phyloP scores from a whole-genome alignment of 371 early-diverging fungal genomes.

The Mucor saturninus region DNA sequence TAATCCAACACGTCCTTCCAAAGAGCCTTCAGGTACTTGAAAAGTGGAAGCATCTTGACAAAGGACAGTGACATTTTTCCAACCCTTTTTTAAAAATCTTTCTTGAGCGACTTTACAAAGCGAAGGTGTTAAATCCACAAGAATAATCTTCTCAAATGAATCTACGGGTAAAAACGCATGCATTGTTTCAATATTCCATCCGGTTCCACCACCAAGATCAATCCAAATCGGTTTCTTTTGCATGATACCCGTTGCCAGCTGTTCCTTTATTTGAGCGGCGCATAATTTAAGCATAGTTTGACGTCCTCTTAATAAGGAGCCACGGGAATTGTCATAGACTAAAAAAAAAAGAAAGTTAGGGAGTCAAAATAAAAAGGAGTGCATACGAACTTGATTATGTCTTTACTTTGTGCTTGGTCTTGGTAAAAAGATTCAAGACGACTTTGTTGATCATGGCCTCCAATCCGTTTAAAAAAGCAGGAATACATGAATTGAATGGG shows the following conservation, averaged over 20 bases:
- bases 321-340: conserved; percentile 69
- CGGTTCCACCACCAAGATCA: conserved; percentile 88
- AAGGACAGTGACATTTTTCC: conserved; percentile 80
- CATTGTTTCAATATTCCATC: conserved; percentile 89
- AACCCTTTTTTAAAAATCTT: conserved; percentile 74
- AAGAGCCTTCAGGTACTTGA: conserved; percentile 51
- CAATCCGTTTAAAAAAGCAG: conserved; percentile 81
- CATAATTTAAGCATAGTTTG: conserved; percentile 79
- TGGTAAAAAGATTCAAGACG: conserved; percentile 78
- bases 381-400: background rate
- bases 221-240: conserved; percentile 68
- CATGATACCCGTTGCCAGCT: conserved; percentile 36
- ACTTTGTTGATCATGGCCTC: conserved; percentile 63
- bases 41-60: conserved; percentile 82
- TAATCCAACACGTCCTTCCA: conserved; percentile 70
- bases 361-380: background rate
- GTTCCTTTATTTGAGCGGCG: conserved; percentile 76
- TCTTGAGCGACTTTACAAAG: conserved; percentile 80
- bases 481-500: conserved; percentile 66
- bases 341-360: conserved; percentile 13
- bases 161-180: conserved; percentile 71
- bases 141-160: conserved; percentile 76
- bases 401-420: conserved; percentile 71
- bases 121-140: conserved; percentile 87
- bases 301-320: conserved; percentile 76